Conservation (phyloP, 306 rosid species). For the Cajanus cajan region DNA sequence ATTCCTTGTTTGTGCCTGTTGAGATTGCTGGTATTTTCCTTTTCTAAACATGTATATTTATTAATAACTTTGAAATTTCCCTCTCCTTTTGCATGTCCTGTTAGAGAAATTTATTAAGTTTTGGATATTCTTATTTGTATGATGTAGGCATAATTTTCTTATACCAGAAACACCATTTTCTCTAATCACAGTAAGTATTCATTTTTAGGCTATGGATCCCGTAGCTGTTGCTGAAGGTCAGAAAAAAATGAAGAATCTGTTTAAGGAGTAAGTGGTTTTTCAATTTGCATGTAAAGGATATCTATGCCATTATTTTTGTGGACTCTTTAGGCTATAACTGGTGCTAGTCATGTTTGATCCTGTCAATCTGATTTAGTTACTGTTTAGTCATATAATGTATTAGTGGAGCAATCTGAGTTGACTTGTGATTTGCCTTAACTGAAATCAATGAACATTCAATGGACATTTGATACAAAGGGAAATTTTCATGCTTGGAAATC, state of each 20-base stretch:
- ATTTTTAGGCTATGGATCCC: slow-evolving; percentile 35
- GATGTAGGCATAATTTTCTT: neutral
- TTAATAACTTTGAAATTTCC: neutral
- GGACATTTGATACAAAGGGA: no score
- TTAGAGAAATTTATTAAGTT: neutral
- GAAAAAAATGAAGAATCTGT: slow-evolving; percentile 26
- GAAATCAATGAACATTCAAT: neutral
- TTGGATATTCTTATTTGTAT: neutral
- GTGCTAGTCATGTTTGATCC: slow-evolving; percentile 8
- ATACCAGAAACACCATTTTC: slow-evolving; percentile 1
- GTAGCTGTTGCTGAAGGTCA: slow-evolving; percentile 25
- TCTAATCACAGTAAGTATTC: slow-evolving; percentile 3
- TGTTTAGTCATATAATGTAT: slow-evolving; percentile 12
- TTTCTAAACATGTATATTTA: neutral
- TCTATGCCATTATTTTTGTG: neutral
- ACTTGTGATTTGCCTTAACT: neutral
- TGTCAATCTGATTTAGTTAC: neutral
- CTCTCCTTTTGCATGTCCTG: neutral
- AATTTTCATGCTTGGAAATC: no score
- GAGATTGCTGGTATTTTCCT: neutral
- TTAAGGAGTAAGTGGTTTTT: slow-evolving; percentile 34
- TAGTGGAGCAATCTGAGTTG: neutral
- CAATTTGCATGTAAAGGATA: neutral
- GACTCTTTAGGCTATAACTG: neutral
- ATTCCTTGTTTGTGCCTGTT: neutral